Percentiles rank a stretch among this genome's conserved stretches.
Evolutionary conservation across 179 eudicot genomes (phyloP).

Genomic region (Gypsophila paniculata): DNA sequence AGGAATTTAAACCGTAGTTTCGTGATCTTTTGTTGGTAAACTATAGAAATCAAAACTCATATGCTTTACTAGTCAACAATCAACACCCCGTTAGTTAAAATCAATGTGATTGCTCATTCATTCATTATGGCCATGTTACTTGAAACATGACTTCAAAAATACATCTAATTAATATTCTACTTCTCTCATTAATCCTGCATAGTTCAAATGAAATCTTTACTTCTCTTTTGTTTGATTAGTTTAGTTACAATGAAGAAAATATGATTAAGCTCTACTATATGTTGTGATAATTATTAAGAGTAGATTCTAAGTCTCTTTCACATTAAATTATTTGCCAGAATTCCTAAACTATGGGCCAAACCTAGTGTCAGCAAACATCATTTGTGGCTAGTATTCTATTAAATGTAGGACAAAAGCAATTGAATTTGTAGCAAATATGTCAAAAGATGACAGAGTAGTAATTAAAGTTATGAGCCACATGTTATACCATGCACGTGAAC

Average conservation of each 20-base stretch:
- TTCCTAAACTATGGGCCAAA: conserved; percentile 6
- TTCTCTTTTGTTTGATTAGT: conserved; percentile 11
- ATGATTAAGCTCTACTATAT: neutral
- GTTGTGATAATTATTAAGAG: neutral
- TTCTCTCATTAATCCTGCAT: neutral
- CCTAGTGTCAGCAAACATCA: neutral
- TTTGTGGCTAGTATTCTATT: neutral
- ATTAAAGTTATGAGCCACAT: conserved; percentile 22
- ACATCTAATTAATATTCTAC: neutral
- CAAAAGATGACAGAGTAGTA: conserved; percentile 3
- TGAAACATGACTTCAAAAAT: neutral
- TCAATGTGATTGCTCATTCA: conserved; percentile 20
- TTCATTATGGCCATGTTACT: neutral
- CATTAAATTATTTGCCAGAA: neutral
- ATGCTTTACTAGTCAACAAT: too few relatives aligned
- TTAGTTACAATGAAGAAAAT: neutral
- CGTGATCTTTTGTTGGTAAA: too few relatives aligned
- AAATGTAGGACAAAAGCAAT: neutral
- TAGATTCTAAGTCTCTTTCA: conserved; percentile 10
- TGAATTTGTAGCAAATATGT: conserved; percentile 2
- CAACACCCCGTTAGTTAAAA: neutral
- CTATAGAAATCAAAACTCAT: too few relatives aligned
- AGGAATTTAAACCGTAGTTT: too few relatives aligned
- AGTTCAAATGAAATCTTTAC: neutral
- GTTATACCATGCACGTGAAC: conserved; percentile 15